Evolutionary conservation across 169 alveolate species (phyloP), one percentile per base, ranked within the genome.

Genomic region (Toxoplasma gondii): DNA sequence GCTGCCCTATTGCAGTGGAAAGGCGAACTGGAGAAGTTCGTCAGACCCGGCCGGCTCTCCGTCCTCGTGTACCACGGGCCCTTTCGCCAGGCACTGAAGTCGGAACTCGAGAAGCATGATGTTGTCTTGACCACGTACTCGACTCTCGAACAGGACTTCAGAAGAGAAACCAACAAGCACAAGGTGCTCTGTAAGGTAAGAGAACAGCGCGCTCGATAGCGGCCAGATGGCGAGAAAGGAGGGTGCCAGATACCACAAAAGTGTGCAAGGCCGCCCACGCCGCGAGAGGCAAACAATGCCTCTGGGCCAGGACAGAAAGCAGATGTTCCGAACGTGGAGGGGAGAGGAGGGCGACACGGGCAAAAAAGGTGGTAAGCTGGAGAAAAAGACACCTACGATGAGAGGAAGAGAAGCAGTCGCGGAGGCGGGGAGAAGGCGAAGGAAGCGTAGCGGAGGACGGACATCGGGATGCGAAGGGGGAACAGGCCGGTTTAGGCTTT

Each of bases 1-100:
- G 97, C 98, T 38, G 97, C 98, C 87, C 92, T 97, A 53, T 69
- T 96, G 88, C 98, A 96, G 94, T 97, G 98, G 98, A 94, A 95
- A 70, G 94, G 94, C 44, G 98, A 97, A 91, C 95, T 97, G 38
- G 96, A 95, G 45, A 91, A 95, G 78, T 95, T 94, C 93, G 96
- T 95, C n/a, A 64, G 41, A n/a, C 96, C 95, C 5, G 96, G 96
- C 4, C 88, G 95, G 5, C 96, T 96, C 69, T 87, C 86, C 45
- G 97, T 96, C 31, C 95, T 94, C 82, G 88, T 96, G 49, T 95
- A 96, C 94, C 97, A 97, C 86, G 98, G 98, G n/a, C 70, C 94
- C 39, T 93, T 94, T 39, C 92, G 98, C 80, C 96, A 95, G 88
- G 92, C 93, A 91, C 96, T 97, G 41, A 88, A 86, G 86, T 94